Base-by-base conservation (phyloP, 208 protist species). In the Leishmania lainsoni region DNA sequence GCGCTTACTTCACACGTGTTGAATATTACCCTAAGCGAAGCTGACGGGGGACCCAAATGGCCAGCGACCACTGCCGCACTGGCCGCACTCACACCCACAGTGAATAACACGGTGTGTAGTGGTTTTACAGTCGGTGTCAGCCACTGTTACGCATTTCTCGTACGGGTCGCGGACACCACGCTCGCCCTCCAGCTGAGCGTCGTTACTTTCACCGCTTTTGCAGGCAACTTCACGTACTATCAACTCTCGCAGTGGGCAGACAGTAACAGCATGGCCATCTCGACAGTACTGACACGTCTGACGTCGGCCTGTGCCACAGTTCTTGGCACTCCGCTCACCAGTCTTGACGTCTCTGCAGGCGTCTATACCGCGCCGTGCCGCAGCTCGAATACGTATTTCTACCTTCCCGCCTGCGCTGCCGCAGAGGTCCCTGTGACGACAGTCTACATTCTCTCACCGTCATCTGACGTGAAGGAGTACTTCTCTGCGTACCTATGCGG, bases 111-210 rank as follows among this genome's bases (percentile, higher is more conserved):
- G 51, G 78, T 91, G n/a, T 92, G 88, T 49, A 58, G 66, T 26
- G 42, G 26, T 29, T 54, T 89, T 20, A 52, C 78, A 66, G 65
- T 48, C 20, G 76, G 72, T 3, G 76, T 78, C 16, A 81, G 26
- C 32, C 69, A 78, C 63, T 94, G 91, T 63, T 52, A 26, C 16
- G 84, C 81, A 3, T 92, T 92, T 75, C 80, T 96, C 59, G 85
- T 84, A n/a, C 22, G 32, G 22, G 81, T 81, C 1, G 81, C 51
- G 5, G 16, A 29, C 1, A 83, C 74, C 49, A 29, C 71, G 2
- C 45, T 93, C 45, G 81, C 81, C 17, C 49, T 96, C 78, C 84
- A 94, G 42, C 76, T 94, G 69, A 80, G 82, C 69, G 82, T 87
- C 3, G 76, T 58, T 59, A 84, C 76, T 9, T 56, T 75, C 3